Evolutionary conservation across 192 early-diverging fungal genomes (phyloP).

Genomic region (Piromyces finnis): DNA sequence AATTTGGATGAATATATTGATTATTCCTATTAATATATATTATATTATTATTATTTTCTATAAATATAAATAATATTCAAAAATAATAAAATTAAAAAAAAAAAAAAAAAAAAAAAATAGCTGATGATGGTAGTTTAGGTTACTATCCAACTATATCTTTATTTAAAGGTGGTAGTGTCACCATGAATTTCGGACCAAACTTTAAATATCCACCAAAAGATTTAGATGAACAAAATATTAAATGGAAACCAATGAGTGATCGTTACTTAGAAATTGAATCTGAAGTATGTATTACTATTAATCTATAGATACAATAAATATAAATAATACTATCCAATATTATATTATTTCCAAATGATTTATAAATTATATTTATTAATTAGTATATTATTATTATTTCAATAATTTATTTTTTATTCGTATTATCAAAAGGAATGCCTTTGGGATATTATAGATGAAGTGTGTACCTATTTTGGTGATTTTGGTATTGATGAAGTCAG

Average conservation of each 20-base stretch:
- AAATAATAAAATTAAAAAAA: too few relatives aligned
- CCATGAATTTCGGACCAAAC: conserved; percentile 42
- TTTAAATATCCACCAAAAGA: conserved; percentile 29
- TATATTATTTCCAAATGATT: too few relatives aligned
- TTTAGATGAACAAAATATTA: neutral
- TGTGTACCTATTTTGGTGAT: conserved; percentile 19
- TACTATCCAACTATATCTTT: conserved; percentile 47
- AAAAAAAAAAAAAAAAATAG: too few relatives aligned
- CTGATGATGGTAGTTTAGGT: conserved; percentile 42
- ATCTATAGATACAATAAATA: too few relatives aligned
- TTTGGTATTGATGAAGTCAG: neutral
- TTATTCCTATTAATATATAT: too few relatives aligned
- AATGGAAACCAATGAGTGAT: conserved; percentile 35
- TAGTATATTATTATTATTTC: neutral
- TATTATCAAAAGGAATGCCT: conserved; percentile 18
- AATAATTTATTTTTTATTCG: neutral
- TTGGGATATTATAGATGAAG: conserved; percentile 43
- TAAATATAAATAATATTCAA: too few relatives aligned
- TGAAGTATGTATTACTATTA: conserved; percentile 28
- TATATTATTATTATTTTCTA: neutral
- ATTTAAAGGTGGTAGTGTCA: conserved; percentile 35
- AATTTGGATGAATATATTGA: too few relatives aligned
- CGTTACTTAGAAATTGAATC: conserved; percentile 30
- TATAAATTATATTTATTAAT: too few relatives aligned
- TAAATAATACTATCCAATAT: too few relatives aligned